Conservation (phyloP, 192 early-diverging fungal genomes). For the Gryganskiella cystojenkinii region DNA sequence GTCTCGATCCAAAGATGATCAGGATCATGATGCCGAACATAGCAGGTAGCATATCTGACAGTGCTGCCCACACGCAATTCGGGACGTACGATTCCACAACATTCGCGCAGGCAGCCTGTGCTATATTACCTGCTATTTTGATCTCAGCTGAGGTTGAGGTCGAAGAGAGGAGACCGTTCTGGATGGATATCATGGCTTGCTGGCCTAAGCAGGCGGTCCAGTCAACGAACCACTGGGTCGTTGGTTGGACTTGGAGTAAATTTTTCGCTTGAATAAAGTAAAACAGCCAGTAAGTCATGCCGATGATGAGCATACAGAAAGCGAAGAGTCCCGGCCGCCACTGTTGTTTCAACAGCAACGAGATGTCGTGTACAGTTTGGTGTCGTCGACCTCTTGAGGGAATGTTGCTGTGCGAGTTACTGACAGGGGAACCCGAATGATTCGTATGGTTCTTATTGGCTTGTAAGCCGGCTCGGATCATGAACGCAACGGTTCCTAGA, state of each 20-base stretch:
- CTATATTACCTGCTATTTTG: background rate
- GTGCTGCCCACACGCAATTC: slow-evolving; percentile 12
- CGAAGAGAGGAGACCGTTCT: background rate
- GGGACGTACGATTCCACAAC: slow-evolving; percentile 19
- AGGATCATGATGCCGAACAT: slow-evolving; percentile 12
- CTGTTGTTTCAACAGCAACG: slow-evolving; percentile 30
- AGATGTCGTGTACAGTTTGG: slow-evolving; percentile 39
- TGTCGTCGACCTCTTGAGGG: background rate
- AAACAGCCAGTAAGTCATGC: slow-evolving; percentile 43
- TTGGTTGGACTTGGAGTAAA: slow-evolving; percentile 1
- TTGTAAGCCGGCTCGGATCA: slow-evolving; percentile 15
- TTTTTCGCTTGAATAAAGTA: slow-evolving; percentile 29
- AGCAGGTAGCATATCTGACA: slow-evolving; percentile 22
- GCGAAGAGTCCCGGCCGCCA: slow-evolving; percentile 43
- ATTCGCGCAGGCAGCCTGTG: slow-evolving; percentile 11
- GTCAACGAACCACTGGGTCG: slow-evolving; percentile 8
- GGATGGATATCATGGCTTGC: background rate
- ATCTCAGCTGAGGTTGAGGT: slow-evolving; percentile 14
- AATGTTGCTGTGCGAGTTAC: background rate
- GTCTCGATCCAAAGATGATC: slow-evolving; percentile 36
- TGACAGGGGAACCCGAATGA: background rate
- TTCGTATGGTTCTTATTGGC: background rate
- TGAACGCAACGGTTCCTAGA: slow-evolving; percentile 22
- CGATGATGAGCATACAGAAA: slow-evolving; percentile 23
- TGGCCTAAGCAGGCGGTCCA: slow-evolving; percentile 14